A percentile compares a stretch with the other conserved stretches of the same genome.
Conservation (phyloP, 495 filamentous ascomycete genomes). For the Podospora pseudopauciseta region DNA sequence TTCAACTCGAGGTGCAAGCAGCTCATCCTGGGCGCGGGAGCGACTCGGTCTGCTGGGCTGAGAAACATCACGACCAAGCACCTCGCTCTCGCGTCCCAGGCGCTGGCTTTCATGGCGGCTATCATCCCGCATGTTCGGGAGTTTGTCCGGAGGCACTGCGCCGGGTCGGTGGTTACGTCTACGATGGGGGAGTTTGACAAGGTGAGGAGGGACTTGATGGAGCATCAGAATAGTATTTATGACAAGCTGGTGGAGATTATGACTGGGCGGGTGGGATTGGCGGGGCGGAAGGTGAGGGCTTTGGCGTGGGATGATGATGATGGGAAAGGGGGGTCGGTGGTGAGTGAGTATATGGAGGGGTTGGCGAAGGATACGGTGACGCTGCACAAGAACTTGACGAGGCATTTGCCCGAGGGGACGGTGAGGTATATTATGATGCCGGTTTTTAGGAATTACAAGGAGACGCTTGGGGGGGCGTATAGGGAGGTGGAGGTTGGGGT, state of each 20-base stretch:
- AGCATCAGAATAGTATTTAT: conserved; percentile 90
- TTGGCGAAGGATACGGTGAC: conserved; percentile 84
- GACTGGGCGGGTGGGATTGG: conserved; percentile 68
- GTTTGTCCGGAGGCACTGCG: conserved; percentile 76
- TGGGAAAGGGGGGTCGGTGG: conserved; percentile 17
- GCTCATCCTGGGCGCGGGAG: conserved; percentile 90
- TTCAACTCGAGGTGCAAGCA: conserved; percentile 95
- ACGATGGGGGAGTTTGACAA: conserved; percentile 91
- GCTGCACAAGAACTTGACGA: conserved; percentile 80
- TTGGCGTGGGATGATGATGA: conserved; percentile 64
- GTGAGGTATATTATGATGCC: conserved; percentile 84
- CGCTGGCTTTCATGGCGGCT: conserved; percentile 80
- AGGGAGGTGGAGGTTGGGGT: conserved; percentile 61
- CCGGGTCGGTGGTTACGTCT: conserved; percentile 41
- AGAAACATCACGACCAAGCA: conserved; percentile 97
- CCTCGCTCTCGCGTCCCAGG: conserved; percentile 86
- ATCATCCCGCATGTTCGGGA: conserved; percentile 89
- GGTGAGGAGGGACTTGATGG: conserved; percentile 80
- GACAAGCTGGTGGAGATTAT: conserved; percentile 97
- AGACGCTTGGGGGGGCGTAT: conserved; percentile 76
- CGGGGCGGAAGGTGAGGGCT: conserved; percentile 70
- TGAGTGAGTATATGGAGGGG: conserved; percentile 84
- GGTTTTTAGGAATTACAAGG: conserved; percentile 82
- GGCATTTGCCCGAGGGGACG: conserved; percentile 74
- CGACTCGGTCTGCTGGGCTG: conserved; percentile 82